Conservation (phyloP, 805 yeast genomes). For the Schwanniomyces occidentalis region DNA sequence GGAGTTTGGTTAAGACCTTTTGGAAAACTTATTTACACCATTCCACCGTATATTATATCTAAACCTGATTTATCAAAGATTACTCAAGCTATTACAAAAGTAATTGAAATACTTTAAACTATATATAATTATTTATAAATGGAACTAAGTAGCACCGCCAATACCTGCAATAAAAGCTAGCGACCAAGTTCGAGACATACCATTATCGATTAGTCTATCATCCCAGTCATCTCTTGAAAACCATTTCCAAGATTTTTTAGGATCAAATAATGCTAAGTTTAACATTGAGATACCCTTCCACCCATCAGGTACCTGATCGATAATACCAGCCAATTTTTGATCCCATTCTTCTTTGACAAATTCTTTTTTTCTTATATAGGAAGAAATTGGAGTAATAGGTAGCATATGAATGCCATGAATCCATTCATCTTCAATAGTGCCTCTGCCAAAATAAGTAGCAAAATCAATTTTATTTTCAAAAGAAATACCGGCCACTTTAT, state of each 20-base stretch:
- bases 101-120: too few relatives aligned
- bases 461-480: slow-evolving; percentile 75
- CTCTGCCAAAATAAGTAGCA: slow-evolving; percentile 73
- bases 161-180: slow-evolving; percentile 68
- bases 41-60: slow-evolving; percentile 91
- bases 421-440: slow-evolving; percentile 56
- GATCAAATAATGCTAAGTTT: slow-evolving; percentile 74
- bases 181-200: slow-evolving; percentile 88
- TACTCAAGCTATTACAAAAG: slow-evolving; percentile 62
- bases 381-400: slow-evolving; percentile 69
- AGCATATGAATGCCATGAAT: slow-evolving; percentile 80
- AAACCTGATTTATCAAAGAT: slow-evolving; percentile 84
- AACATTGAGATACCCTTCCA: slow-evolving; percentile 75
- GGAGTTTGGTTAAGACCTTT: slow-evolving; percentile 98
- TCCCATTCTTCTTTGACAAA: slow-evolving; percentile 70
- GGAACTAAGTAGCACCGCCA: slow-evolving; percentile 22
- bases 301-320: slow-evolving; percentile 56
- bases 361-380: slow-evolving; percentile 52
- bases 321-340: slow-evolving; percentile 44
- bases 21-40: slow-evolving; percentile 89
- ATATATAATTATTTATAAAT: too few relatives aligned
- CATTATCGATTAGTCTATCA: slow-evolving; percentile 66
- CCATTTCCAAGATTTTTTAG: slow-evolving; percentile 47
- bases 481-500: slow-evolving; percentile 71
- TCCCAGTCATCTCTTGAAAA: slow-evolving; percentile 52